Conservation (phyloP, 306 rosid species). For the Corylus heterophylla region DNA sequence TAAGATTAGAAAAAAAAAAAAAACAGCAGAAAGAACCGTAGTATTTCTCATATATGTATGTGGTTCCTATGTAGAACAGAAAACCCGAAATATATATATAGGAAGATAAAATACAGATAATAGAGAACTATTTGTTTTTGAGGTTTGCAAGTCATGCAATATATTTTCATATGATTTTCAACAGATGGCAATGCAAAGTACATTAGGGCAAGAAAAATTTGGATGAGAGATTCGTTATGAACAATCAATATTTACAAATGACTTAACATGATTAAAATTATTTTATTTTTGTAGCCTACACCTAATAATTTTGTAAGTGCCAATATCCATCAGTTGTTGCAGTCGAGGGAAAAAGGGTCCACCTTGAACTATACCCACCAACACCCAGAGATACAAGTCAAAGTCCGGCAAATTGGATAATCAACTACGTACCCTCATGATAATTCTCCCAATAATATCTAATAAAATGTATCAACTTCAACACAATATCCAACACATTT, state of each 20-base stretch:
- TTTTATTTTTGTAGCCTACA: not conserved
- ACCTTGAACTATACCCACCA: constrained; percentile 31
- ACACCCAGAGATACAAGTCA: constrained; percentile 50
- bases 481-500: not conserved
- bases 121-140: not conserved
- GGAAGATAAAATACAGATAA: too few species aligned
- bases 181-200: constrained; percentile 16
- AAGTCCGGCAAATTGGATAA: constrained; percentile 38
- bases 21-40: too few species aligned
- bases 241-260: not conserved
- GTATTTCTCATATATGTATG: not conserved
- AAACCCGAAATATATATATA: too few species aligned
- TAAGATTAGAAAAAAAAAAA: too few species aligned
- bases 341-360: constrained; percentile 26
- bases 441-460: not conserved
- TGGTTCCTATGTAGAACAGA: not conserved
- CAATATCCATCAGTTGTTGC: not conserved
- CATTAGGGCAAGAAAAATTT: not conserved
- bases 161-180: constrained; percentile 1
- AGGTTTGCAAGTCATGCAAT: constrained; percentile 36
- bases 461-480: not conserved
- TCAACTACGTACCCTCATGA: constrained; percentile 25
- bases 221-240: constrained; percentile 1
- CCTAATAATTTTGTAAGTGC: not conserved
- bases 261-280: not conserved